phyloP scores from a whole-genome alignment of 805 yeast species.

The Teunomyces aglyptinius region DNA sequence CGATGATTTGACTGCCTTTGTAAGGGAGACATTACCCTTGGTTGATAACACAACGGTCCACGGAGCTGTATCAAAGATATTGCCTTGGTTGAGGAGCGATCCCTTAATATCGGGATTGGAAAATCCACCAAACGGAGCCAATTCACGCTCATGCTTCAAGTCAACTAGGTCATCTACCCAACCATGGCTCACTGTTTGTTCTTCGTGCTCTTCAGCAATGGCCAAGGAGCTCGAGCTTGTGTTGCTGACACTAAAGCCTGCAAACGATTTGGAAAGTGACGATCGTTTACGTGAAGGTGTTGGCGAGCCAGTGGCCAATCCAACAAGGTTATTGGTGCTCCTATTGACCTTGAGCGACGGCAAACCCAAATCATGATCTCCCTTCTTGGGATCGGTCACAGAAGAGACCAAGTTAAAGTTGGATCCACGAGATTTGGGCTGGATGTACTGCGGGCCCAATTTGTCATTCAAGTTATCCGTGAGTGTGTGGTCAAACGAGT shows the following conservation, averaged over 20 bases:
- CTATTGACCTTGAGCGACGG: constrained; percentile 37
- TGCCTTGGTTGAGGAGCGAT: constrained; percentile 38
- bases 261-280: constrained; percentile 14
- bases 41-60: constrained; percentile 71
- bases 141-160: constrained; percentile 20
- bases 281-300: constrained; percentile 17
- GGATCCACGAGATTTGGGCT: constrained; percentile 44
- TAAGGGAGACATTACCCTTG: constrained; percentile 85
- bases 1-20: constrained; percentile 76
- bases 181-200: constrained; percentile 4
- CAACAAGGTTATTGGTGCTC: constrained; percentile 23
- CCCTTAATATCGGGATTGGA: constrained; percentile 56
- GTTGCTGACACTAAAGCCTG: constrained; percentile 21
- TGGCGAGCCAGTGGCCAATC: constrained; percentile 7
- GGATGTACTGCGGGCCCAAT: constrained; percentile 35
- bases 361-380: constrained; percentile 30
- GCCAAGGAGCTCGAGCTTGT: constrained; percentile 29
- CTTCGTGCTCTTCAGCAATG: constrained; percentile 31
- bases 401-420: constrained; percentile 21
- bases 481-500: constrained; percentile 1
- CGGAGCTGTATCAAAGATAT: constrained; percentile 57
- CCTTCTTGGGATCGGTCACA: constrained; percentile 34
- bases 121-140: constrained; percentile 72
- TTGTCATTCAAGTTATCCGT: constrained; percentile 26
- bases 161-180: constrained; percentile 10